Evolutionary conservation across 2,329 filamentous ascomycete species (phyloP), one percentile per base, ranked within the genome.

Genomic region (Phialocephala subalpina): DNA sequence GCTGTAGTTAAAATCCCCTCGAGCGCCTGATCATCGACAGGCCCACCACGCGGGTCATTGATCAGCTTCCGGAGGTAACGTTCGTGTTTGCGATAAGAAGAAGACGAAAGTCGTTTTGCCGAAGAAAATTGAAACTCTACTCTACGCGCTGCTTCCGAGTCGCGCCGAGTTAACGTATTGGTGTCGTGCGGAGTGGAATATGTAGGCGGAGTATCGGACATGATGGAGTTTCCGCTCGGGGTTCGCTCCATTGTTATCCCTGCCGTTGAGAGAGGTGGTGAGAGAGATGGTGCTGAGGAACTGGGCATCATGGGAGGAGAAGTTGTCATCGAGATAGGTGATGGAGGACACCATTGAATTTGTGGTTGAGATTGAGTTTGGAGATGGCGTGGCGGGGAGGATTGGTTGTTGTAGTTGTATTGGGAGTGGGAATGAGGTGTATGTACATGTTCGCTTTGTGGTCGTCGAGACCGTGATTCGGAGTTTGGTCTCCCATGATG

Each of bases 51-150:
- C 6, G 77, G 77, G 7, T 33, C 29, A 5, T 83, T 82, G 73
- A 90, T 87, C 58, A 90, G 82, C 29, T 83, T 82, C 66, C 83
- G 82, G 22, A 90, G 79, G 63, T 89, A 88, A 45, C 86, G 83
- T 35, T 73, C 70, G 49, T 70, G 65, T 33, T 69, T 66, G 25
- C 59, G 56, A n/a, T 71, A 60, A 3, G 68, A 67, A 16, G 62
- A 64, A 11, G 62, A 63, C 11, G 45, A 49, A n/a, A 49, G 45
- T 22, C 65, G 65, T 27, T 56, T 57, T 16, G 29, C 29, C 9
- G 29, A 25, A 12, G 29, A 38, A 14, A 22, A 57, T 7, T 36
- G 56, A 38, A 74, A 69, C 64, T 71, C 45, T 1, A 76, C 73
- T n/a, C 66, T 60, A 6, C 45, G 53, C 27, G 73, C 73, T 1